phyloP scores from a whole-genome alignment of 257 asterid genomes.

The Nicotiana tabacum region DNA sequence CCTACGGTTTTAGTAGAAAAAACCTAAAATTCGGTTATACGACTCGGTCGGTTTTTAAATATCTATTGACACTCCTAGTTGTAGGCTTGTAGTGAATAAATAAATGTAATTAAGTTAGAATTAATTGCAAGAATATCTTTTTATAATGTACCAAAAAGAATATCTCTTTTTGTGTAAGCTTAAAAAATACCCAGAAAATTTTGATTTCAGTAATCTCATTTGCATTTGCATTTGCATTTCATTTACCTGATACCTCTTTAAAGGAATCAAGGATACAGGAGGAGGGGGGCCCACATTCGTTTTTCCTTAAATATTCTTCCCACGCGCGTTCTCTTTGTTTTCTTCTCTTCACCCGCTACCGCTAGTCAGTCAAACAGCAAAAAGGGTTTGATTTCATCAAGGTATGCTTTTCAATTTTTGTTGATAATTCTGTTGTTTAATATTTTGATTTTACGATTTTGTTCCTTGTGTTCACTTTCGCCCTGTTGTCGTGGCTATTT shows the following conservation, averaged over 20 bases:
- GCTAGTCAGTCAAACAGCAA: neutral
- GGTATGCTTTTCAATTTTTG: neutral
- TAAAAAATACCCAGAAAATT: too few relatives aligned
- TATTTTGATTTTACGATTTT: neutral
- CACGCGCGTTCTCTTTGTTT: neutral
- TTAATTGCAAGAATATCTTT: too few relatives aligned
- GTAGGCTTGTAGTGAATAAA: too few relatives aligned
- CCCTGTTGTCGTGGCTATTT: neutral
- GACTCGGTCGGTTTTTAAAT: too few relatives aligned
- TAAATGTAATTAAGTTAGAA: too few relatives aligned
- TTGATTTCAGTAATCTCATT: too few relatives aligned
- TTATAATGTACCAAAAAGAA: too few relatives aligned
- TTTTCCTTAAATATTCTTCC: neutral
- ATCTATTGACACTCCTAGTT: too few relatives aligned
- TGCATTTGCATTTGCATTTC: neutral
- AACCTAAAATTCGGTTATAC: too few relatives aligned
- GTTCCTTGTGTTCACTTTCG: neutral
- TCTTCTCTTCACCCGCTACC: neutral
- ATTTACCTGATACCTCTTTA: neutral
- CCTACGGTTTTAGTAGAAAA: too few relatives aligned
- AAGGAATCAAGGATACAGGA: neutral
- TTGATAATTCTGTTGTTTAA: neutral
- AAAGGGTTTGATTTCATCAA: neutral
- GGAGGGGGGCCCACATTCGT: neutral
- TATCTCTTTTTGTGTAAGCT: too few relatives aligned